A percentile compares a stretch with the other conserved stretches of the same genome.
Evolutionary conservation across 257 asterid species (phyloP).

Genomic region (Linaria vulgaris): DNA sequence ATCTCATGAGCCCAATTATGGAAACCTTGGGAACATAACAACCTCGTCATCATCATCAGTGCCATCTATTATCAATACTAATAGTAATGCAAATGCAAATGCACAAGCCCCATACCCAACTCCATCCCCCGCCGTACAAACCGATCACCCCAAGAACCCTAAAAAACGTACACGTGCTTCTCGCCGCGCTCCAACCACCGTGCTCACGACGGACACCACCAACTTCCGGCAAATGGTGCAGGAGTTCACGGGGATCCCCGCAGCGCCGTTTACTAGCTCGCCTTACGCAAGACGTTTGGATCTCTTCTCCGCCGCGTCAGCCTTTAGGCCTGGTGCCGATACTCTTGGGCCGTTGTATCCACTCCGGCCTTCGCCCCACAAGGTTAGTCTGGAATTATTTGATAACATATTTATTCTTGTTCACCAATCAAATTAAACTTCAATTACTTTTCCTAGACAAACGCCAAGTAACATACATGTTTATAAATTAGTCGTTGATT

Average conservation of each 20-base stretch:
- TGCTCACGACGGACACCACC: slow-evolving; percentile 74
- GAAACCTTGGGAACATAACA: slow-evolving; percentile 30
- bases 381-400: too few species aligned
- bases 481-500: too few species aligned
- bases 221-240: slow-evolving; percentile 93
- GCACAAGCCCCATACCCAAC: neutral
- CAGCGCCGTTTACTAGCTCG: slow-evolving; percentile 48
- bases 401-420: too few species aligned
- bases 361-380: too few species aligned
- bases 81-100: neutral
- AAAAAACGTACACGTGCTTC: slow-evolving; percentile 84
- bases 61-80: slow-evolving; percentile 24
- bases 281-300: slow-evolving; percentile 63
- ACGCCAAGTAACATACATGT: too few species aligned
- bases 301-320: slow-evolving; percentile 53
- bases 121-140: neutral
- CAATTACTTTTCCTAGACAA: too few species aligned
- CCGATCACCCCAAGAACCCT: slow-evolving; percentile 44
- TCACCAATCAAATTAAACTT: too few species aligned
- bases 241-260: slow-evolving; percentile 81
- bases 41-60: slow-evolving; percentile 27
- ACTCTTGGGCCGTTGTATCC: too few species aligned
- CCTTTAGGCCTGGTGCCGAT: slow-evolving; percentile 44
- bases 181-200: slow-evolving; percentile 80
- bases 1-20: slow-evolving; percentile 37